phyloP scores from a whole-genome alignment of 164 flowering plant genomes.

The Stephania yunnanensis region DNA sequence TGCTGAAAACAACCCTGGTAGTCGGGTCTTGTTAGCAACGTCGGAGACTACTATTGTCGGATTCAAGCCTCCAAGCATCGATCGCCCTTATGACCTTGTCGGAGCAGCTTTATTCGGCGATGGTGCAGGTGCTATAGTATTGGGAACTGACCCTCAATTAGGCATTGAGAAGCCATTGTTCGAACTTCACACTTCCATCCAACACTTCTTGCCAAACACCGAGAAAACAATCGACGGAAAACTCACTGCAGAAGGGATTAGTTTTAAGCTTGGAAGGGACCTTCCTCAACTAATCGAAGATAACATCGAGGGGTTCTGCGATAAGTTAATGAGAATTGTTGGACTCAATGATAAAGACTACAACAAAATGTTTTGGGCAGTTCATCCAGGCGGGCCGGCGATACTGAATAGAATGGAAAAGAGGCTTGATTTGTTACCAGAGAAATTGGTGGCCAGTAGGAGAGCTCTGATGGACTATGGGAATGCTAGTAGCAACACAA shows the following conservation, averaged over 20 bases:
- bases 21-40: conserved; percentile 73
- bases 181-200: conserved; percentile 73
- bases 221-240: conserved; percentile 75
- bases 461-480: conserved; percentile 80
- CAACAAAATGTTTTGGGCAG: conserved; percentile 88
- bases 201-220: conserved; percentile 68
- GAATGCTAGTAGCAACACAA: conserved; percentile 89
- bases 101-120: conserved; percentile 92
- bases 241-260: conserved; percentile 85
- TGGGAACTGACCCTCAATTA: conserved; percentile 56
- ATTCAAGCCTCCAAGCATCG: conserved; percentile 76
- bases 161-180: conserved; percentile 58
- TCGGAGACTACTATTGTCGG: conserved; percentile 90
- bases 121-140: conserved; percentile 89
- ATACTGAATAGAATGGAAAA: conserved; percentile 80
- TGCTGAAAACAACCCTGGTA: conserved; percentile 91
- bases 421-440: conserved; percentile 67
- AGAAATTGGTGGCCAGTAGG: conserved; percentile 69
- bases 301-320: conserved; percentile 62
- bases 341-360: conserved; percentile 42
- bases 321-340: conserved; percentile 36
- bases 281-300: conserved; percentile 92
- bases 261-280: conserved; percentile 70
- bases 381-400: conserved; percentile 94
- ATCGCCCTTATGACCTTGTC: conserved; percentile 77